phyloP scores from a whole-genome alignment of 2,329 filamentous ascomycete species.

The Fusarium burgessii region DNA sequence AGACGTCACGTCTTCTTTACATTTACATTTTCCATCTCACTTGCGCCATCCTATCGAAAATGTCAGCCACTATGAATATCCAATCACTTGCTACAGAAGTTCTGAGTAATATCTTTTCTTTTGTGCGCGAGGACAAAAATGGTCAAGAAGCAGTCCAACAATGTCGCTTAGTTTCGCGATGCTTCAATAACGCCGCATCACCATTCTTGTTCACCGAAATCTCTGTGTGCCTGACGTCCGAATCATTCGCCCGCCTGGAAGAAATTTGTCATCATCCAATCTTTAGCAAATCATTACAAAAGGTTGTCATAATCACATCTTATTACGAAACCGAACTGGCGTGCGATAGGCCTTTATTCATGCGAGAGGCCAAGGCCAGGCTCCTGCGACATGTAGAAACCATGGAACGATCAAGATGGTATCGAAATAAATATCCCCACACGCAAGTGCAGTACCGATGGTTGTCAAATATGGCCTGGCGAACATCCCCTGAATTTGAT shows the following conservation, averaged over 20 bases:
- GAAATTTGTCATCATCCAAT: background rate
- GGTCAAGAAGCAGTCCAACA: background rate
- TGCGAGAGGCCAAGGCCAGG: background rate
- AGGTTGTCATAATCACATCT: background rate
- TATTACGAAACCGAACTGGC: background rate
- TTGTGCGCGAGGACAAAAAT: background rate
- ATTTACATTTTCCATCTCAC: background rate
- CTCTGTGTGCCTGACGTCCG: background rate
- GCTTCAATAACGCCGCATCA: background rate
- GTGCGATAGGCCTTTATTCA: background rate
- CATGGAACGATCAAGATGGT: background rate
- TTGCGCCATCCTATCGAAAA: background rate
- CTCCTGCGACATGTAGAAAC: slow-evolving; percentile 3
- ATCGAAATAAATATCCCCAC: background rate
- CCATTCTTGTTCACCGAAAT: background rate
- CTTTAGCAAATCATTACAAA: background rate
- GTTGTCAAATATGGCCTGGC: background rate
- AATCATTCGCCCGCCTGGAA: background rate
- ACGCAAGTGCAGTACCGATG: background rate
- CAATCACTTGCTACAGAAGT: background rate
- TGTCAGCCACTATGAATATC: background rate
- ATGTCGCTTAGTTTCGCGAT: background rate
- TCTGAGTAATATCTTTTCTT: background rate
- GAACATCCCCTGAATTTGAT: background rate
- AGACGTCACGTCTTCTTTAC: background rate